Percentiles rank a stretch among this genome's conserved stretches.
phyloP scores from a whole-genome alignment of 805 yeast species.

The Saccharomycopsis fibuligera region DNA sequence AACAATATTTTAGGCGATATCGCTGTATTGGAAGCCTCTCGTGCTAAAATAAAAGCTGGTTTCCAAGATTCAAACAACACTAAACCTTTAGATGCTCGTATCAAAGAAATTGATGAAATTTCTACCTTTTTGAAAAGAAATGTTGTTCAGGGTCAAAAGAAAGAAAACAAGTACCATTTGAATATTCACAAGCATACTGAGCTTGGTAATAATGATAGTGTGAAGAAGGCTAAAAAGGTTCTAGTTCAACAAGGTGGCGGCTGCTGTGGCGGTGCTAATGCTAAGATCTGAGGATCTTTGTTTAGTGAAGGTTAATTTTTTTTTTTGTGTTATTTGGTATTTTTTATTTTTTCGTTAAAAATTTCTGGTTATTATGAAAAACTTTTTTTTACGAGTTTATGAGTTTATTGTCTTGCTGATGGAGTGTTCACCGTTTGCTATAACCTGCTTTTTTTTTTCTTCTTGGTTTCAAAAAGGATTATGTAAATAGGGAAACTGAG shows the following conservation, averaged over 20 bases:
- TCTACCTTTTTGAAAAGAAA: slow-evolving; percentile 61
- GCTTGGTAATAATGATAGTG: slow-evolving; percentile 82
- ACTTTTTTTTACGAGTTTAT: too few species aligned
- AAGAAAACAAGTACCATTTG: slow-evolving; percentile 37
- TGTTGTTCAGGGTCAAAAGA: slow-evolving; percentile 76
- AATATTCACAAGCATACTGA: slow-evolving; percentile 79
- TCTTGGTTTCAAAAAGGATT: too few species aligned
- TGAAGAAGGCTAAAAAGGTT: slow-evolving; percentile 45
- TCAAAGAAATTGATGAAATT: slow-evolving; percentile 61
- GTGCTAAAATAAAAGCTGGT: slow-evolving; percentile 52
- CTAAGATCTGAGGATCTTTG: slow-evolving; percentile 11
- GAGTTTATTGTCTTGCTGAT: too few species aligned
- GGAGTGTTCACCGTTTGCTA: too few species aligned
- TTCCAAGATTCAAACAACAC: slow-evolving; percentile 44
- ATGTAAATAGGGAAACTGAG: too few species aligned
- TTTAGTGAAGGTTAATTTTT: too few species aligned
- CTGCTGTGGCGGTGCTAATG: slow-evolving; percentile 43
- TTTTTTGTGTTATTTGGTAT: too few species aligned
- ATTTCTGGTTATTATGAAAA: too few species aligned
- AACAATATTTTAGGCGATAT: slow-evolving; percentile 33
- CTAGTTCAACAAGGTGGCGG: slow-evolving; percentile 49
- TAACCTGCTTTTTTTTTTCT: too few species aligned
- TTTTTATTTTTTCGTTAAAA: too few species aligned
- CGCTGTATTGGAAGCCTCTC: slow-evolving; percentile 49
- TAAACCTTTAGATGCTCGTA: slow-evolving; percentile 41